A percentile compares a stretch with the other conserved stretches of the same genome.
phyloP scores from a whole-genome alignment of 345 rosid species.

The Populus pruinosa region DNA sequence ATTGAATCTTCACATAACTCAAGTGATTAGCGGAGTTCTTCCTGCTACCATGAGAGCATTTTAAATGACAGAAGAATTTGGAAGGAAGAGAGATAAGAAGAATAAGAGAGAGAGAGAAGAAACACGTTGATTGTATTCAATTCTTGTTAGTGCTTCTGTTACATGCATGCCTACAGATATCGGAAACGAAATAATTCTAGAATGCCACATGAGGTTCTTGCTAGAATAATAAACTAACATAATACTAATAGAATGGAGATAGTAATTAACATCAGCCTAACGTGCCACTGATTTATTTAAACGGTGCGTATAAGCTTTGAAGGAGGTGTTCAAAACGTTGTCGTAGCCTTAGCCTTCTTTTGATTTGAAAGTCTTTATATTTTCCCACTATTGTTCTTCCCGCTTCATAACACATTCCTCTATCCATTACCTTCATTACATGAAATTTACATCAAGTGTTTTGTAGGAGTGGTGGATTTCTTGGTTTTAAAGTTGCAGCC shows the following conservation, averaged over 20 bases:
- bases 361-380: not conserved
- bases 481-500: too few relatives aligned
- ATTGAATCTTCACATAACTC: too few relatives aligned
- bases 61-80: too few relatives aligned
- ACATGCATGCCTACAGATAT: fast-evolving
- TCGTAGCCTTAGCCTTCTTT: fast-evolving
- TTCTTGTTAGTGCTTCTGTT: fast-evolving
- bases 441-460: too few relatives aligned
- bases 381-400: too few relatives aligned
- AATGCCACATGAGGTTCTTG: not conserved
- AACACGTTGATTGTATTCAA: not conserved
- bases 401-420: not conserved
- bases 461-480: too few relatives aligned
- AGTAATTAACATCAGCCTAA: too few relatives aligned
- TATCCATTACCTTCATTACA: too few relatives aligned
- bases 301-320: not conserved
- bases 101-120: not conserved
- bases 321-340: fast-evolving
- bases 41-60: too few relatives aligned
- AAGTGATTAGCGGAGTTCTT: too few relatives aligned
- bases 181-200: not conserved
- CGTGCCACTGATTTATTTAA: not conserved
- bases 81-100: too few relatives aligned
- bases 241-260: too few relatives aligned
- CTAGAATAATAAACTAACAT: not conserved